Evolutionary conservation across 2,329 filamentous ascomycete genomes (phyloP), one percentile per base, ranked within the genome.

Genomic region (Pseudogymnoascus sp.): DNA sequence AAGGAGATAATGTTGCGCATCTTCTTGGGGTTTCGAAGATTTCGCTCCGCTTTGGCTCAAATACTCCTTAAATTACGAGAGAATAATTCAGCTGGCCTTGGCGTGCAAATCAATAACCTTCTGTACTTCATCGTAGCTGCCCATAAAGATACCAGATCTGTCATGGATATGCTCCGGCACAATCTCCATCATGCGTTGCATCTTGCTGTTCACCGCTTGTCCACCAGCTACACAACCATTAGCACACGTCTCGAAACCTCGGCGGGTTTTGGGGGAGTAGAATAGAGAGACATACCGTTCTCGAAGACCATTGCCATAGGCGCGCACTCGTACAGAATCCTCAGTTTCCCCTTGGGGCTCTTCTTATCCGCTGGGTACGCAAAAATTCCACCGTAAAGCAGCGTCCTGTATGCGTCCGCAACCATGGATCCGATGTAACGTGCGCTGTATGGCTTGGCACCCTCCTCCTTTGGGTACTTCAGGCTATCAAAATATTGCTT

Each of bases 231-330:
- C 41, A 72, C 61, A 71, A 50, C 50, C 26, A 68, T 78, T 70
- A 77, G 74, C 60, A 60, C 61, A 41, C 16, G 11, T 31, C 11
- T 26, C 19, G 26, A 62, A 16, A 37, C 16, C 6, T 59, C 3
- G 22, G 14, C 0, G 3, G 24, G 4, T 33, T 12, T 8, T 12
- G 24, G 7, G 33, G 59, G 59, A 12, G 33, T 5, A 11, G 24
- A 24, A 24, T 28, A 46, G 4, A 19, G 16, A 22, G 6, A 80
- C 88, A 78, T 77, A 93, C 90, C 95, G 78, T 99, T 97, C 79
- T 99, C 95, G 76, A 99, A 98, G 6, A 99, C 85, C 88, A 98
- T 90, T 24, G 95, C 95, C 95, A 99, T 99, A 40, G 95, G 95
- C 12, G 95, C 95, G 75, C 95, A 99, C 81, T 99, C 95, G 78